Base-by-base conservation (phyloP, 169 alveolate species). In the Eimeria tenella region DNA sequence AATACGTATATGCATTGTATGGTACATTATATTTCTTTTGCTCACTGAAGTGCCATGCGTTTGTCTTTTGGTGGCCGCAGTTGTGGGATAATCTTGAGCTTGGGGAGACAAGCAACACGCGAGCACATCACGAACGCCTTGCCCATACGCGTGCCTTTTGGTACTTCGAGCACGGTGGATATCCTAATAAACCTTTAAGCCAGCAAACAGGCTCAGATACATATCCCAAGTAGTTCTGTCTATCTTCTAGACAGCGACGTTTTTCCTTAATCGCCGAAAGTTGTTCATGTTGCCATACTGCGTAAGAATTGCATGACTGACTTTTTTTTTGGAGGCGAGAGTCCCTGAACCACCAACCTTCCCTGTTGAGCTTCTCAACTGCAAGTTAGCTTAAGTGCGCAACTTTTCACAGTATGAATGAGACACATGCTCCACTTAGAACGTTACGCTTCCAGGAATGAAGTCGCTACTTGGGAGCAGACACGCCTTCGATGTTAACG, bases 121-220 rank as follows among this genome's bases (percentile, higher is more conserved):
- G 71, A 0, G 70, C 65, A n/a, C 70, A 79, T 50, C 88, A 79
- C 71, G 70, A 53, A 50, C 88, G 88, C 49, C 5, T 79, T 3
- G 88, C 23, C 10, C 70, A 79, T 50, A 79, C 88, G 13, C 68
- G 70, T 8, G 19, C 52, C 52, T 79, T 79, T 17, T 79, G 88
- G 88, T 79, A 79, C 71, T 79, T 79, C 52, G 88, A 79, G 70
- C 88, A 79, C 56, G 88, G 88, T 3, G 88, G 88, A 7, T 79
- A 79, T 55, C 88, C 88, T 13, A 68, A 79, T 68, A 79, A 79
- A 50, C 88, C 88, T 50, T 10, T 79, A 25, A 55, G 56, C 53
- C 88, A 79, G 70, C 70, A 23, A 50, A 79, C 88, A 19, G 88
- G 88, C 71, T 31, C 70, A 21, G 88, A 79, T 6, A 8, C 71